Conservation (phyloP, 306 rosid species). For the Geum urbanum region DNA sequence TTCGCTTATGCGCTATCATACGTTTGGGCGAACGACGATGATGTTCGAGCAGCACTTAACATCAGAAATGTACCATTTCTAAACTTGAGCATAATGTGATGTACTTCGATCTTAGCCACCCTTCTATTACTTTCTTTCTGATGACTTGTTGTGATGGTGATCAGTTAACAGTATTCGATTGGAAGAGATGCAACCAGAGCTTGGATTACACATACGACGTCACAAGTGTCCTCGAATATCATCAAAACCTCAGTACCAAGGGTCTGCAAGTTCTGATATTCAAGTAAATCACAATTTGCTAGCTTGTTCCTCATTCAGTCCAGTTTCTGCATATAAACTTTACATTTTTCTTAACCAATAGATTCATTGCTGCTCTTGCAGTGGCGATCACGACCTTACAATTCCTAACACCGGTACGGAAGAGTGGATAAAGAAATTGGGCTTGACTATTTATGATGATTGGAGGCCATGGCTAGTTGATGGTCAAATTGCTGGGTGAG, state of each 20-base stretch:
- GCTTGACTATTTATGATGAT: constrained; percentile 19
- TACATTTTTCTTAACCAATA: not conserved
- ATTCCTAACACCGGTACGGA: constrained; percentile 23
- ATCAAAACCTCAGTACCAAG: constrained; percentile 19
- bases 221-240: constrained; percentile 17
- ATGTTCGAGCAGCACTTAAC: constrained; percentile 20
- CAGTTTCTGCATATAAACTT: not conserved
- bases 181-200: constrained; percentile 33
- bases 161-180: constrained; percentile 16
- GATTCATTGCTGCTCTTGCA: not conserved
- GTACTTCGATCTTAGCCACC: not conserved
- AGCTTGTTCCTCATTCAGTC: not conserved
- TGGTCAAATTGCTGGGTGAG: constrained; percentile 32
- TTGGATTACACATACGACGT: constrained; percentile 15
- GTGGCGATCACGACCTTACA: constrained; percentile 30
- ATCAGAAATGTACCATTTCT: constrained; percentile 19
- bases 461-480: constrained; percentile 29
- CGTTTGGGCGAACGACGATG: constrained; percentile 19
- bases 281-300: constrained; percentile 14
- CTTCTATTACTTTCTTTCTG: not conserved
- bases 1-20: constrained; percentile 24
- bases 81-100: not conserved
- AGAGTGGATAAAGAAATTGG: constrained; percentile 20
- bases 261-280: constrained; percentile 25
- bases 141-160: not conserved